phyloP scores from a whole-genome alignment of 2,329 filamentous ascomycete genomes.

The Aureobasidium mangrovei region DNA sequence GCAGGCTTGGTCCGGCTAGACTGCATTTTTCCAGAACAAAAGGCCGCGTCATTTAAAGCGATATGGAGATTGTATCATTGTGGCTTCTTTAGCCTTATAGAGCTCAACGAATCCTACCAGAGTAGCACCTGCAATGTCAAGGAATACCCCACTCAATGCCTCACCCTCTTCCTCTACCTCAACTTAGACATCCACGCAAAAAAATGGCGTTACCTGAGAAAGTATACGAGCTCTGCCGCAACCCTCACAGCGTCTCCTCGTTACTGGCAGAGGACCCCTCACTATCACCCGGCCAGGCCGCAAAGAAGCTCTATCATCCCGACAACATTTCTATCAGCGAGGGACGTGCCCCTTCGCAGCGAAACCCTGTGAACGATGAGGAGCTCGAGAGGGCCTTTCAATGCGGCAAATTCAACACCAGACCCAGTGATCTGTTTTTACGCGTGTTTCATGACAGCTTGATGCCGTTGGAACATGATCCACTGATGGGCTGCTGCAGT shows the following conservation, averaged over 20 bases:
- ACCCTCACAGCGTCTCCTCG: constrained; percentile 48
- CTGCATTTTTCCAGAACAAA: not conserved
- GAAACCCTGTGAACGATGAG: constrained; percentile 24
- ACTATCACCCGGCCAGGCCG: constrained; percentile 45
- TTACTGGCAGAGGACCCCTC: constrained; percentile 46
- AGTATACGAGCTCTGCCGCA: constrained; percentile 46
- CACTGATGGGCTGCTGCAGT: constrained; percentile 45
- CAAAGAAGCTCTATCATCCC: constrained; percentile 46
- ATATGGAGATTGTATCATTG: not conserved
- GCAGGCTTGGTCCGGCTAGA: not conserved
- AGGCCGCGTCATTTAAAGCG: constrained; percentile 1
- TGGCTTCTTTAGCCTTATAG: not conserved
- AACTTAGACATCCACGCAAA: not conserved
- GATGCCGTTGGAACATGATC: constrained; percentile 45
- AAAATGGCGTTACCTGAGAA: constrained; percentile 28
- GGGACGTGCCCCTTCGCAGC: constrained; percentile 18
- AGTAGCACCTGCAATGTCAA: not conserved
- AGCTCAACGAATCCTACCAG: not conserved
- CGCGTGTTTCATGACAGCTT: constrained; percentile 59
- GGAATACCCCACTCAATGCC: not conserved
- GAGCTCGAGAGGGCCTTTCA: constrained; percentile 46
- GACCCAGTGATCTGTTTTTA: constrained; percentile 60
- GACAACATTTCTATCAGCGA: constrained; percentile 24
- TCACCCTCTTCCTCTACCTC: not conserved
- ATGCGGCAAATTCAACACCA: constrained; percentile 60